phyloP scores from a whole-genome alignment of 2,329 filamentous ascomycete species.

The Ophiosphaerella korrae region DNA sequence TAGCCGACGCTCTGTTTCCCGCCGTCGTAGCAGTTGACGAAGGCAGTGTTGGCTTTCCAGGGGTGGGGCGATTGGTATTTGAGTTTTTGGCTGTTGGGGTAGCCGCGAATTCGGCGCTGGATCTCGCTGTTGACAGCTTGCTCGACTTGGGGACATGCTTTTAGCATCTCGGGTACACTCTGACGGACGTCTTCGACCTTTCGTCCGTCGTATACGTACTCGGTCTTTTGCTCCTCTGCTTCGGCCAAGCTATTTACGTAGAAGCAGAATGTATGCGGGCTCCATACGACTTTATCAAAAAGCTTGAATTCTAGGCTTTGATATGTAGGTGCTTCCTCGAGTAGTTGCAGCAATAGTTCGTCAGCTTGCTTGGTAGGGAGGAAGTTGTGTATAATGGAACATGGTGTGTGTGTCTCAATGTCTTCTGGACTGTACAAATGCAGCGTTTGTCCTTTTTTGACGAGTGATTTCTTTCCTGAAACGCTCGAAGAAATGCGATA shows the following conservation, averaged over 20 bases:
- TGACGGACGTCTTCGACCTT: conserved; percentile 76
- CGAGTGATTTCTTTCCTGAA: conserved; percentile 54
- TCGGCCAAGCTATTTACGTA: conserved; percentile 79
- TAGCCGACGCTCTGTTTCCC: conserved; percentile 84
- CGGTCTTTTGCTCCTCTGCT: conserved; percentile 69
- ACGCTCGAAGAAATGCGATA: conserved; percentile 25
- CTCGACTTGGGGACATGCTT: conserved; percentile 72
- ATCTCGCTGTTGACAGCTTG: conserved; percentile 79
- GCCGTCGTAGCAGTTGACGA: conserved; percentile 93
- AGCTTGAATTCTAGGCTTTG: conserved; percentile 77
- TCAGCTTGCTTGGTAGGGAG: conserved; percentile 74
- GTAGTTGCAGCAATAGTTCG: conserved; percentile 73
- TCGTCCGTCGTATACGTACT: conserved; percentile 86
- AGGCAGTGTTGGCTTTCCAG: conserved; percentile 88
- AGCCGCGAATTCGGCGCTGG: conserved; percentile 69
- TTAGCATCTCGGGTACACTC: conserved; percentile 74
- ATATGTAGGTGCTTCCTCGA: conserved; percentile 75
- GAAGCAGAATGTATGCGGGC: conserved; percentile 82
- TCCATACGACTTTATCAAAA: conserved; percentile 85
- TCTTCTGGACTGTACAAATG: conserved; percentile 83
- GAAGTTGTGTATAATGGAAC: conserved; percentile 92
- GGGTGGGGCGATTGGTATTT: conserved; percentile 72
- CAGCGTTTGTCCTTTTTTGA: conserved; percentile 80
- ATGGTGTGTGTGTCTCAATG: conserved; percentile 82
- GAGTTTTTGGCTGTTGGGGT: conserved; percentile 74